Evolutionary conservation across 306 rosid species (phyloP), one percentile per base, ranked within the genome.

Genomic region (Lathyrus sativus): DNA sequence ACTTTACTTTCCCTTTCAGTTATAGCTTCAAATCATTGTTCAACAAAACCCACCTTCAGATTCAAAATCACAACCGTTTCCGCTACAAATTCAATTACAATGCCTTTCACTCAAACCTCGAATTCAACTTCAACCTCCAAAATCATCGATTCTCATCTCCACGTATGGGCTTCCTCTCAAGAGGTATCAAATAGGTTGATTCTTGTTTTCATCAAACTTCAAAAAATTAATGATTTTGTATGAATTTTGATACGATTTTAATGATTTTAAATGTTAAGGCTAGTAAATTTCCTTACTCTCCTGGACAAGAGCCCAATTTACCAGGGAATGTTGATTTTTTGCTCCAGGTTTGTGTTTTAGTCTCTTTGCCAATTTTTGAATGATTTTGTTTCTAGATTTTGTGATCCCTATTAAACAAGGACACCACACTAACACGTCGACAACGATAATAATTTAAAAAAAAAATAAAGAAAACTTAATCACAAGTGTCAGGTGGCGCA

Each of bases 151-250:
- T 89, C 98, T 3, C 98, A 92, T 86, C 84, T 89, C 0, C 98
- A 92, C 74, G 92, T 92, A 2, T 92, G 98, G 96, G 96, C 96
- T 44, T 92, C 96, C 44, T 80, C 86, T 43, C 57, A 86, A 68
- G 86, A 92, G 87, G 98, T 85, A 79, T 31, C 59, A 50, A 31
- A 31, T 31, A 31, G 35, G 35, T 31, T 31, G 5, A 31, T 31
- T 6, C 38, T 6, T 33, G 38, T 33, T 33, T 6, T 0, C 38
- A 33, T 33, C 38, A 33, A 33, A 33, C 38, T 33, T 33, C 33
- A 46, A 15, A 14, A 46, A 46, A 6, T 14, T 11, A 9, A 9
- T n/a, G 3, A 10, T 48, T 48, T 48, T 44, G 28, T 55, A 11
- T 33, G 14, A 11, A 9, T 59, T 65, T 66, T 45, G 1, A 33